Base-by-base conservation (phyloP, 768 basidiomycete species). In the Mycena vulgaris region DNA sequence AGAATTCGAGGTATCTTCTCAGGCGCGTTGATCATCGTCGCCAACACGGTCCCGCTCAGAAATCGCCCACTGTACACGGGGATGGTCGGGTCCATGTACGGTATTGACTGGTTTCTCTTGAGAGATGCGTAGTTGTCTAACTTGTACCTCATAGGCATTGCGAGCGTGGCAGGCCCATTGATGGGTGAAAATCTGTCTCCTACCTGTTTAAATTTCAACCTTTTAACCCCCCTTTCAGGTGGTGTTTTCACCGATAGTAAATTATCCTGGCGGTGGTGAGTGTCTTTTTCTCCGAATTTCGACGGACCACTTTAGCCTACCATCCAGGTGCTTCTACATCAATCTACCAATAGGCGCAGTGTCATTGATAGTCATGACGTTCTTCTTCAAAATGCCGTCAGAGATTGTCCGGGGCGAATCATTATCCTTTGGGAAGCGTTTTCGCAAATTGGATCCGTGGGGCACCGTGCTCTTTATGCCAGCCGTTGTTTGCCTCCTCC, bases 51-150 rank as follows among this genome's bases (percentile, higher is more conserved):
- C 25, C 75, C 73, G 3, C 66, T 82, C 21, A 75, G 78, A 35
- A 74, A 77, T 40, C 77, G 79, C 13, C 73, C 81, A 11, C 37
- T 76, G 14, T 75, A 84, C 42, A 83, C 84, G 42, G 85, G 84
- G 5, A 58, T 80, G 13, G 80, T 84, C 23, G 81, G 85, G 28
- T 81, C 76, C 60, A 71, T 71, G 66, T 76, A 70, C 48, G 75
- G 75, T 7, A 62, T 74, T 17, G 73, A n/a, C 75, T 8, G 48
- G 52, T 23, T 74, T 80, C 19, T 61, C 74, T 21, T 77, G 78
- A 69, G n/a, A n/a, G n/a, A n/a, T n/a, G n/a, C n/a, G n/a, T n/a
- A n/a, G n/a, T n/a, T n/a, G n/a, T n/a, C n/a, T n/a, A n/a, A n/a
- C n/a, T n/a, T n/a, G n/a, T n/a, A n/a, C n/a, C n/a, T n/a, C n/a